Evolutionary conservation across 495 filamentous ascomycete species (phyloP).

Genomic region (Chaetomidium leptoderma): DNA sequence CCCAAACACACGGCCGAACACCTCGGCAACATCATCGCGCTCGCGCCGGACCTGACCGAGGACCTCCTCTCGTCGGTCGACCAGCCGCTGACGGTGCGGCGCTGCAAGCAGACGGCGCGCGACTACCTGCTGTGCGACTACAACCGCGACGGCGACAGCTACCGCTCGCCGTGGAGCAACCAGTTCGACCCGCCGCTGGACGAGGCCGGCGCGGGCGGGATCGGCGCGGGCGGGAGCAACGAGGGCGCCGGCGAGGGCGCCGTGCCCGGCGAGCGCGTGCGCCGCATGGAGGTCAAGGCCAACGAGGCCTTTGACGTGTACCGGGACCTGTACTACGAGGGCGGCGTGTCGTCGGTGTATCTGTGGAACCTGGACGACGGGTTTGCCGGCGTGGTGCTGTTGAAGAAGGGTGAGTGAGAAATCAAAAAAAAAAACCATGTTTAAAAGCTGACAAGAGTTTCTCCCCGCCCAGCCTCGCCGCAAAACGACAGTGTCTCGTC

Average conservation of each 20-base stretch:
- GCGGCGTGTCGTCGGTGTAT: conserved; percentile 90
- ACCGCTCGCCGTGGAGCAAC: conserved; percentile 96
- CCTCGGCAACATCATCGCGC: conserved; percentile 74
- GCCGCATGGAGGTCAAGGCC: conserved; percentile 86
- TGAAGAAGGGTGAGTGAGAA: conserved; percentile 75
- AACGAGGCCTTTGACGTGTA: conserved; percentile 98
- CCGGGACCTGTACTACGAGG: conserved; percentile 96
- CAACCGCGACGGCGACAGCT: conserved; percentile 97
- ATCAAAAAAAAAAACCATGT: no score
- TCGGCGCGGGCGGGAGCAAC: conserved; percentile 34
- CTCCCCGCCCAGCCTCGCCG: conserved; percentile 24
- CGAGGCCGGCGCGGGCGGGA: conserved; percentile 41
- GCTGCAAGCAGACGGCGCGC: conserved; percentile 80
- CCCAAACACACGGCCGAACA: conserved; percentile 83
- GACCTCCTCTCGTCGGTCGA: conserved; percentile 97
- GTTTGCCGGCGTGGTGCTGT: conserved; percentile 89
- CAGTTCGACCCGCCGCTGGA: conserved; percentile 86
- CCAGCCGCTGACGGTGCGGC: conserved; percentile 81
- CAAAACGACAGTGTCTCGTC: conserved; percentile 58
- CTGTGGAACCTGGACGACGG: conserved; percentile 99
- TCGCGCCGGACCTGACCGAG: conserved; percentile 89
- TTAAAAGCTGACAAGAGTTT: background rate
- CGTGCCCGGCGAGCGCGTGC: conserved; percentile 76
- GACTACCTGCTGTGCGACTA: conserved; percentile 99
- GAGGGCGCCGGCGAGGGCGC: conserved; percentile 58